Evolutionary conservation across 164 flowering plant genomes (phyloP).

Genomic region (Piper longum): DNA sequence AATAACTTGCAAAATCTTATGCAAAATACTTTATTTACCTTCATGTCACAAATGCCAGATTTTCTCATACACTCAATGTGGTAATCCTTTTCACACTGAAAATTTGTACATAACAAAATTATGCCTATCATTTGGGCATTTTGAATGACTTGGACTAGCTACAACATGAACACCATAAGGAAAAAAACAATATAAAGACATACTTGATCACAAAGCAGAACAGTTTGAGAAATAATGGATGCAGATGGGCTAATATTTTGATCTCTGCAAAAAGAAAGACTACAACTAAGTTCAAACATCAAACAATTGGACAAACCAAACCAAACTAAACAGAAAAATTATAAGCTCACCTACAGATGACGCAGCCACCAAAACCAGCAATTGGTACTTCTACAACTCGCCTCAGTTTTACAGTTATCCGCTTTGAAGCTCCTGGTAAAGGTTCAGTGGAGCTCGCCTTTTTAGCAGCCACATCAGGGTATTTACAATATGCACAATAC

Average conservation of each 20-base stretch:
- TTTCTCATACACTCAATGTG: conserved; percentile 83
- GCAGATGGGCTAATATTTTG: conserved; percentile 56
- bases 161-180: not conserved
- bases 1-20: too few relatives aligned
- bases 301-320: not conserved
- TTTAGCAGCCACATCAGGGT: conserved; percentile 20
- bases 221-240: conserved; percentile 61
- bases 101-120: conserved; percentile 8
- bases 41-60: conserved; percentile 52
- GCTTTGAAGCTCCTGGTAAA: conserved; percentile 16
- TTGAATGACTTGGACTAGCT: not conserved
- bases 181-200: conserved; percentile 3
- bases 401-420: conserved; percentile 40
- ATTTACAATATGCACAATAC: conserved; percentile 61
- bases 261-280: conserved; percentile 22
- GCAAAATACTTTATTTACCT: conserved; percentile 32
- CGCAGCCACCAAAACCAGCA: conserved; percentile 76
- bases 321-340: not conserved
- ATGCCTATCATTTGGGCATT: not conserved
- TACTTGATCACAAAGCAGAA: conserved; percentile 91
- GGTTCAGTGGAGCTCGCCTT: conserved; percentile 23
- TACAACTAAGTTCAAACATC: not conserved
- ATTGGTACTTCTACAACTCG: conserved; percentile 64
- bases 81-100: conserved; percentile 83
- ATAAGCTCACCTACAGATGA: conserved; percentile 58